Evolutionary conservation across 306 rosid species (phyloP), one percentile per base, ranked within the genome.

Genomic region (Arachis stenosperma): DNA sequence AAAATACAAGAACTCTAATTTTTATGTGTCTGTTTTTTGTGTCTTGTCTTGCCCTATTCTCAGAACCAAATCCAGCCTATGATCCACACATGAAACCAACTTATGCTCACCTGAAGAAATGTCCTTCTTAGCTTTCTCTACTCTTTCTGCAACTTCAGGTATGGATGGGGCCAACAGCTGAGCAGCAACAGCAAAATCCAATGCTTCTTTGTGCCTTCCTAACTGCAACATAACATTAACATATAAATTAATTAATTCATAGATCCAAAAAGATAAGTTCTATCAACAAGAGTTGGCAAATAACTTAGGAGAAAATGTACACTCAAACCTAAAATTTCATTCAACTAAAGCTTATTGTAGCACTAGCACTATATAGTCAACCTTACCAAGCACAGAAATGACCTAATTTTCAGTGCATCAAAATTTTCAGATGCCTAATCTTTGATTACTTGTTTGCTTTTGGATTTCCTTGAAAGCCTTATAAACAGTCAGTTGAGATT

Each of bases 181-280:
- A 77, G 98, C 88, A 44, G 88, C 90, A 51, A 51, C 37, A 46
- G 93, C 98, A 64, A 91, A 91, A 14, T 91, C 92, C 75, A 95
- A 78, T 75, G 99, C 99, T 75, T 95, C 96, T 81, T 84, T 87
- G 72, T 87, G 93, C 81, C 74, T 88, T 67, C 90, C 92, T 81
- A 95, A 73, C 99, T 95, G 93, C 87, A 78, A 78, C 13, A 81
- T 67, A 77, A 33, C 68, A 71, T 82, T 69, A 50, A 22, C 13
- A 14, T 29, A 60, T 66, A 71, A 30, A n/a, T 57, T 44, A 62
- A 10, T 51, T 53, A 40, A 72, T 55, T 40, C 10, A 15, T 62
- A 70, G 51, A 71, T 66, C 75, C 64, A 40, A 44, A 77, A 42
- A 52, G 44, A 64, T 51, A 70, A 48, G 61, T 73, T 61, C 58